Base-by-base conservation (phyloP, 1,139 yeast genomes). In the Saccharomyces hybrid region DNA sequence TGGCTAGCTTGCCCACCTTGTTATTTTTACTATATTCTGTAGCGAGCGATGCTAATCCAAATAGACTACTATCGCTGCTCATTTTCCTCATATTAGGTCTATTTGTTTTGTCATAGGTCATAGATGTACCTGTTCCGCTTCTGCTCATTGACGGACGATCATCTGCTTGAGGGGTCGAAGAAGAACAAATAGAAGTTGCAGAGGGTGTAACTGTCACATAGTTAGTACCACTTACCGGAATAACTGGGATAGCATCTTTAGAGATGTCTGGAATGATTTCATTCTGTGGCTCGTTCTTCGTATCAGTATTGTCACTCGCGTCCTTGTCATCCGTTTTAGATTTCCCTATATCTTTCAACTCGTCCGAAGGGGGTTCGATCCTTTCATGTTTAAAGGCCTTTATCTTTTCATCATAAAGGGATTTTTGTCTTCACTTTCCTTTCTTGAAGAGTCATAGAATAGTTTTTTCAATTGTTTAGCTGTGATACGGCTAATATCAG, bases 401-500 rank as follows among this genome's bases (percentile, higher is more conserved):
- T 4, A 16, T 8, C 4, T 38, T 38, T 16, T 38, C 44, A 38
- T 16, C 44, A 16, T 38, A 9, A 4, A 38, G 44, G 2, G 44
- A 16, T 38, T 50, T 21, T 62, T 63, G 16, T 59, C 59, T 21
- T 50, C 53, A 41, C 58, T 65, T 55, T 66, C 68, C 29, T 68
- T 71, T 24, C 63, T 71, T 47, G 69, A 71, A 29, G 74, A 71
- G 52, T 75, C 89, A 62, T 81, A 71, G 63, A 93, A 84, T 54
- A 90, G 78, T 62, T 84, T 88, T 57, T 84, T 82, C 65, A 95
- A 75, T 66, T 93, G 99, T 61, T 86, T 86, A 12, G 96, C 88
- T 2, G 99, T 91, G 50, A 93, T 87, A 58, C 90, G 78, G 7
- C 96, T 86, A 61, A 95, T 88, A 76, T 95, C 99, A 65, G 86